Conservation (phyloP, 1,284 basidiomycete species). For the Puccinia coronata region DNA sequence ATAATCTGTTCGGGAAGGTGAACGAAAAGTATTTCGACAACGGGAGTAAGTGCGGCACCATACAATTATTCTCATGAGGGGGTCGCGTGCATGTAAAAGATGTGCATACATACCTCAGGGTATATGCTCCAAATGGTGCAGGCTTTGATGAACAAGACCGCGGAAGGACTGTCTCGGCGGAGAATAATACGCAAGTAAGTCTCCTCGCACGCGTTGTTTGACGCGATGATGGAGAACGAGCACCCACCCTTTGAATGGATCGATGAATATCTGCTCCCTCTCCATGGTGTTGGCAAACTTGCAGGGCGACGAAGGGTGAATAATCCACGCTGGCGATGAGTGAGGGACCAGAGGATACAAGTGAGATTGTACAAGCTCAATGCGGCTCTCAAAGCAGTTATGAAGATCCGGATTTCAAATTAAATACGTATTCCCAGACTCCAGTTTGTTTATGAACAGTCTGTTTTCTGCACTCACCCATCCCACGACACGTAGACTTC, state of each 20-base stretch:
- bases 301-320: background rate
- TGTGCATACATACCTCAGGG: constrained; percentile 19
- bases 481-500: too few relatives aligned
- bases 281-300: background rate
- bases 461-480: too few relatives aligned
- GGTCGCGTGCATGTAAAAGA: too few relatives aligned
- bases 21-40: background rate
- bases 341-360: too few relatives aligned
- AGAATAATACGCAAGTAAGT: background rate
- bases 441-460: too few relatives aligned
- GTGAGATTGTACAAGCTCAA: too few relatives aligned
- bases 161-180: constrained; percentile 16
- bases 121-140: constrained; percentile 39
- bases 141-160: constrained; percentile 39
- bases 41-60: background rate
- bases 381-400: too few relatives aligned
- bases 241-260: constrained; percentile 18
- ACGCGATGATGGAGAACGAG: background rate
- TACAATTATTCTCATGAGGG: background rate
- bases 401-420: too few relatives aligned
- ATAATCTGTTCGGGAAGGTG: constrained; percentile 7
- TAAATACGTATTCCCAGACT: too few relatives aligned
- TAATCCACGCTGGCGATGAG: background rate
- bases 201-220: too few relatives aligned
- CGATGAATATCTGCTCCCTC: constrained; percentile 22